Percentiles rank a stretch among this genome's conserved stretches.
Conservation (phyloP, 768 basidiomycete species). For the Tylopilus plumbeoviolaceoides region DNA sequence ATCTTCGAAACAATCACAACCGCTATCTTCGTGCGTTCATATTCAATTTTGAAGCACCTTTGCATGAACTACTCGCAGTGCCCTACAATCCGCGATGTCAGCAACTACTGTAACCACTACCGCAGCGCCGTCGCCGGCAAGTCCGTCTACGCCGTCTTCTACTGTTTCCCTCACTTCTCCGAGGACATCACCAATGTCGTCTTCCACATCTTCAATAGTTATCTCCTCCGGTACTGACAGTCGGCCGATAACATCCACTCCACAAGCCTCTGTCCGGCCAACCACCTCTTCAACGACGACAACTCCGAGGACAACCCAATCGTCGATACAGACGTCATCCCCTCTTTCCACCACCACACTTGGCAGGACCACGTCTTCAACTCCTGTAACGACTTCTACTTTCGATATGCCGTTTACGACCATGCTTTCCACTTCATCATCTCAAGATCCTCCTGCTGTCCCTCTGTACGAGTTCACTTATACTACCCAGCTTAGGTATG, state of each 20-base stretch:
- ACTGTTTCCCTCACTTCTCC: constrained; percentile 8
- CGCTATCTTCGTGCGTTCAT: constrained; percentile 23
- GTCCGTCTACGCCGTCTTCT: constrained; percentile 10
- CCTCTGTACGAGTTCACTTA: constrained; percentile 26
- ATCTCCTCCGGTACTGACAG: constrained; percentile 13
- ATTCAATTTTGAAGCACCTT: constrained; percentile 2
- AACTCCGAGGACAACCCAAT: constrained; percentile 3
- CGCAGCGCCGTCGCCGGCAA: constrained; percentile 10
- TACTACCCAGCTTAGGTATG: constrained; percentile 1
- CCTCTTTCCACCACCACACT: constrained; percentile 4
- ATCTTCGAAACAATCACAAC: constrained; percentile 9
- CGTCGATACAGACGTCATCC: constrained; percentile 10
- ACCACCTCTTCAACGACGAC: constrained; percentile 20
- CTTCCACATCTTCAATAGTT: constrained; percentile 16
- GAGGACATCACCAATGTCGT: constrained; percentile 1
- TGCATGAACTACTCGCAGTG: constrained; percentile 18
- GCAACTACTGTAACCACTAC: constrained; percentile 8
- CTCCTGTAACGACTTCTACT: constrained; percentile 16
- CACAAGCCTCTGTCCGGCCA: constrained; percentile 17
- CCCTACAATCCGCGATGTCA: constrained; percentile 10
- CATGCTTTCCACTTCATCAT: constrained; percentile 1
- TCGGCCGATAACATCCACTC: constrained; percentile 18
- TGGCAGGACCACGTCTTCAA: constrained; percentile 10
- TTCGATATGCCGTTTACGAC: constrained; percentile 12
- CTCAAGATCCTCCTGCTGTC: constrained; percentile 8